Base-by-base conservation (phyloP, 441 rosid genomes). In the Gossypium schwendimanii region DNA sequence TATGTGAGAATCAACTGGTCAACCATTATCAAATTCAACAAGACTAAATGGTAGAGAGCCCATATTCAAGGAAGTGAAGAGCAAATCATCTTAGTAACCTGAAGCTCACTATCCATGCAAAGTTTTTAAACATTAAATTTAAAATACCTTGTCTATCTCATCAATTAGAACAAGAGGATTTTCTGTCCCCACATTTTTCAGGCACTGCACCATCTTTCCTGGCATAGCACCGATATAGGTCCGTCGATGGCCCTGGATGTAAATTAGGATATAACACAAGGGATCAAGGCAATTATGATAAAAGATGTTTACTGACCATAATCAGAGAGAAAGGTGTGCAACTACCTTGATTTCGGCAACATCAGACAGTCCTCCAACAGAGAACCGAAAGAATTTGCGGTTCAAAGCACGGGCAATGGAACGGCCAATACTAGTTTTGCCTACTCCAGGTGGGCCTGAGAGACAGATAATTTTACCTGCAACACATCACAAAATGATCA, bases 381-480 rank as follows among this genome's bases (percentile, higher is more conserved):
- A 93, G 79, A 93, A 93, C 76, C 97, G 83, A 76, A 83, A 93
- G 80, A 95, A 95, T 71, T 93, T 87, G 14, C 97, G 88, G 79
- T 93, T 84, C 81, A 95, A 86, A 70, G 98, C 96, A 73, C 92
- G 90, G 45, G 99, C 98, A 81, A 95, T 88, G 36, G 99, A 95
- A 24, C 96, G 92, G 9, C 95, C 99, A 73, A 95, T 91, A 81
- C 98, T 93, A 59, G 99, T 95, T 87, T 93, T 95, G 11, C 99
- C 99, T 58, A 95, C 99, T 73, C 99, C 99, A 41, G 99, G 98
- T 31, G 99, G 98, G 1, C 98, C 99, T 20, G 96, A 89, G 63
- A 95, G 90, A 83, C 99, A 92, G 61, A 95, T 91, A 78, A 95
- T 91, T 84, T 92, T 92, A 63, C 99, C 99, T 95, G 92, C 28